Evolutionary conservation across 495 filamentous ascomycete species (phyloP), one percentile per base, ranked within the genome.

Genomic region (Echria macrotheca): DNA sequence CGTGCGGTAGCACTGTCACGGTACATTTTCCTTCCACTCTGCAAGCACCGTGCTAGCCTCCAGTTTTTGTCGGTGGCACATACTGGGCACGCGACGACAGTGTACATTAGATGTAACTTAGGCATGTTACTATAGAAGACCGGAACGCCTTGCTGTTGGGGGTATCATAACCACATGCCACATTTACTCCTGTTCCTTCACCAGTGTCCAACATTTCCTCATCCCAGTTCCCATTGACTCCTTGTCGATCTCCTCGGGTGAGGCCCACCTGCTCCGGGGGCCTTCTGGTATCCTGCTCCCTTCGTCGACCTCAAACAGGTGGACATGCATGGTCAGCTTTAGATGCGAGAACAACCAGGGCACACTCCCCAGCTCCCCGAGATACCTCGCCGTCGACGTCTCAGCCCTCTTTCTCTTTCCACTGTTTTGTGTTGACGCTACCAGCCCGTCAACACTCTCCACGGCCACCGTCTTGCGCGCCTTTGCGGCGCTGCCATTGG

Each of bases 221-320:
- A 75, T 75, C 0, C 72, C 72, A 0, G 70, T 73, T 0, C 72
- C 72, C 70, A 75, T 74, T 1, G 66, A 68, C 39, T 70, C 69
- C 0, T 33, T 39, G 5, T 73, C 68, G 0, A 74, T 46, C 12
- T 64, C 59, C 1, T 46, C 53, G 0, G 18, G 11, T 11, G 56
- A 52, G 1, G 59, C 57, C 72, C 71, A 74, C 17, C 60, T 59
- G 22, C 33, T 48, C 22, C 23, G 33, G 19, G n/a, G n/a, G 35
- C 17, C 10, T 15, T 10, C 35, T 22, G 31, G 17, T 26, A 14
- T 17, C 31, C 44, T 12, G 17, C 32, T 36, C 11, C 33, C 1
- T 9, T 56, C 55, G 0, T 52, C 47, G 7, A 69, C 2, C 25
- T 66, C 60, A 44, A 73, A 73, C 0, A 70, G 39, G 17, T 72